These are phyloP conservation scores for Solanum commersonii DNA, from an alignment of 257 asterid species.

Conservation along the genomic window DNA sequence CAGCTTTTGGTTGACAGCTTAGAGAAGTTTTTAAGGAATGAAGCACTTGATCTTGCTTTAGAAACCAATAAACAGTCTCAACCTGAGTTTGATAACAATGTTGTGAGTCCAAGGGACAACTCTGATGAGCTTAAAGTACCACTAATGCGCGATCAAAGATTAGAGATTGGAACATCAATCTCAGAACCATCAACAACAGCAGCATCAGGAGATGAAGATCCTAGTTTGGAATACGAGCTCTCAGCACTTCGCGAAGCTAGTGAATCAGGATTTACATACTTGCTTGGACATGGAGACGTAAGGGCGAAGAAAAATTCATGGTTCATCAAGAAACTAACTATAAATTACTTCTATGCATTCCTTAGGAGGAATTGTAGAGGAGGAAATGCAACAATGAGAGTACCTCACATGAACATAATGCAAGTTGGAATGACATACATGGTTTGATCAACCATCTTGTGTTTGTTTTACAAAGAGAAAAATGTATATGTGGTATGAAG, in stretches of 20 bases:
- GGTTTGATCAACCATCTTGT: neutral
- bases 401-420: slow-evolving; percentile 74
- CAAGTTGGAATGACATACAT: slow-evolving; percentile 71
- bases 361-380: slow-evolving; percentile 91
- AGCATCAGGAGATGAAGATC: slow-evolving; percentile 57
- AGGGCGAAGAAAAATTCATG: slow-evolving; percentile 73
- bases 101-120: slow-evolving; percentile 26
- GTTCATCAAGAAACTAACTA: slow-evolving; percentile 68
- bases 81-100: slow-evolving; percentile 30
- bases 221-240: slow-evolving; percentile 79
- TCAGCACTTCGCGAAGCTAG: slow-evolving; percentile 67
- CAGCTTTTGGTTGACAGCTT: slow-evolving; percentile 72
- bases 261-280: slow-evolving; percentile 71
- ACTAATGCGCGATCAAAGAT: slow-evolving; percentile 34
- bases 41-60: slow-evolving; percentile 64
- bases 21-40: slow-evolving; percentile 63
- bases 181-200: slow-evolving; percentile 39
- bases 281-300: slow-evolving; percentile 85
- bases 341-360: slow-evolving; percentile 80
- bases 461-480: neutral
- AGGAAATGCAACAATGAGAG: slow-evolving; percentile 85
- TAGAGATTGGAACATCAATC: neutral
- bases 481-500: neutral
- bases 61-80: slow-evolving; percentile 24
- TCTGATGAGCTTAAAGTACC: slow-evolving; percentile 45